Percentiles rank a stretch among this genome's conserved stretches.
phyloP scores from a whole-genome alignment of 805 yeast genomes.

The Saccharomycopsis sp. region DNA sequence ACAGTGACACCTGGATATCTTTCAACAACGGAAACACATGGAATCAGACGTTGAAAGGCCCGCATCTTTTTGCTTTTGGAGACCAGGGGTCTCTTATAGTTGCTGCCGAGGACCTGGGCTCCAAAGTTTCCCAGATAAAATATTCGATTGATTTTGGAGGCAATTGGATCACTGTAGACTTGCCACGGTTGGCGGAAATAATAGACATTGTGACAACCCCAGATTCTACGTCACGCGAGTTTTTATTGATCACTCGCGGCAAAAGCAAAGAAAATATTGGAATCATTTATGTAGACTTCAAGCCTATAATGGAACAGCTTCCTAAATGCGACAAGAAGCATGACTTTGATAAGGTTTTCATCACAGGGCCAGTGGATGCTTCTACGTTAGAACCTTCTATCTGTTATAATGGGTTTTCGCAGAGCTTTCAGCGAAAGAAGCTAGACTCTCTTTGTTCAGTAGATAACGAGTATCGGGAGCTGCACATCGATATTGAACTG shows the following conservation, averaged over 20 bases:
- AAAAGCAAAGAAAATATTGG: conserved; percentile 19
- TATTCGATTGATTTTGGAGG: conserved; percentile 74
- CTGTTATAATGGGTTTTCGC: conserved; percentile 66
- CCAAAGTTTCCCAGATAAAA: conserved; percentile 24
- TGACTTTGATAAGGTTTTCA: conserved; percentile 47
- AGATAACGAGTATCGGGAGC: neutral
- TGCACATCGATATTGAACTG: conserved; percentile 36
- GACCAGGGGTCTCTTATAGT: conserved; percentile 70
- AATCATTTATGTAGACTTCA: conserved; percentile 10
- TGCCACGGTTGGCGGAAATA: conserved; percentile 40
- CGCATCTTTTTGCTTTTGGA: conserved; percentile 55
- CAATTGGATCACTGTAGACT: conserved; percentile 47
- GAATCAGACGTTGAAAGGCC: conserved; percentile 46
- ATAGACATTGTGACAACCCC: conserved; percentile 44
- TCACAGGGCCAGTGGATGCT: conserved; percentile 41
- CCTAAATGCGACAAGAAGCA: conserved; percentile 19
- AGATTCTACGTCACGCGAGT: conserved; percentile 61
- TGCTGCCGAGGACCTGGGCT: conserved; percentile 43
- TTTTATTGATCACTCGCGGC: conserved; percentile 43
- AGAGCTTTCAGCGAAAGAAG: conserved; percentile 57
- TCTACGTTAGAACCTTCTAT: conserved; percentile 23
- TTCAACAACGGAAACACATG: conserved; percentile 71
- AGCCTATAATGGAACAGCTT: conserved; percentile 6
- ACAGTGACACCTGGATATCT: conserved; percentile 47
- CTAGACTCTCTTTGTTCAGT: conserved; percentile 47